These are phyloP conservation scores for Sphagnum tenellum DNA, from an alignment of 225 moss, liverwort and hornwort species.

Conservation along the genomic window DNA sequence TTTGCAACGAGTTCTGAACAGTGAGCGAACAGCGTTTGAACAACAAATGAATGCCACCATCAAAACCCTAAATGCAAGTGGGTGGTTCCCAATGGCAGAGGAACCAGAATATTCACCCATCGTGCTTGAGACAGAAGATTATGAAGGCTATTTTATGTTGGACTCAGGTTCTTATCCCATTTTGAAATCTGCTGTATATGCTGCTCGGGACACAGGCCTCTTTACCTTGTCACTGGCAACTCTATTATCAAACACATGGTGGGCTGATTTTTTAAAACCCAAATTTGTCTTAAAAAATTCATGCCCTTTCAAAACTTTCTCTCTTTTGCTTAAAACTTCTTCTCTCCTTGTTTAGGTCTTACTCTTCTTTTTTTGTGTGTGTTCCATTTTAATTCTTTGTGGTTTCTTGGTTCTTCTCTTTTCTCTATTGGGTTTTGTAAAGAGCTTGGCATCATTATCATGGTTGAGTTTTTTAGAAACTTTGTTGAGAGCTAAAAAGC, in stretches of 20 bases:
- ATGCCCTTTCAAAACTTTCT: no score
- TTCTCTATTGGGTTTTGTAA: no score
- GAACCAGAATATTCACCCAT: slow-evolving; percentile 69
- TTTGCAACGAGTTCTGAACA: slow-evolving; percentile 44
- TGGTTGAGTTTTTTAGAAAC: no score
- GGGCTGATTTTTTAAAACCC: no score
- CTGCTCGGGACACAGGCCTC: slow-evolving; percentile 40
- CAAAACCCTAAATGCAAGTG: slow-evolving; percentile 6
- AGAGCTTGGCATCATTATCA: no score
- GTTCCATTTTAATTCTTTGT: no score
- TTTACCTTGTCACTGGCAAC: slow-evolving; percentile 53
- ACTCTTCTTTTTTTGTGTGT: no score
- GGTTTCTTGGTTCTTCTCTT: no score
- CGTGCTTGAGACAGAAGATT: slow-evolving; percentile 16
- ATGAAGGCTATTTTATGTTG: background rate
- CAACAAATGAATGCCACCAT: slow-evolving; percentile 37
- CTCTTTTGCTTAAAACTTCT: no score
- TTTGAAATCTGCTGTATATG: slow-evolving; percentile 22
- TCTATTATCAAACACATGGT: slow-evolving; percentile 22
- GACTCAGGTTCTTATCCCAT: slow-evolving; percentile 27
- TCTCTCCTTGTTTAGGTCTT: no score
- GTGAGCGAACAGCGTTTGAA: slow-evolving; percentile 54
- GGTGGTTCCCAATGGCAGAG: slow-evolving; percentile 8
- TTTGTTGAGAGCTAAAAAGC: no score
- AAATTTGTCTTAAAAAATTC: no score